Evolutionary conservation across 495 filamentous ascomycete species (phyloP).

Genomic region (Rhizodiscina lignyota): DNA sequence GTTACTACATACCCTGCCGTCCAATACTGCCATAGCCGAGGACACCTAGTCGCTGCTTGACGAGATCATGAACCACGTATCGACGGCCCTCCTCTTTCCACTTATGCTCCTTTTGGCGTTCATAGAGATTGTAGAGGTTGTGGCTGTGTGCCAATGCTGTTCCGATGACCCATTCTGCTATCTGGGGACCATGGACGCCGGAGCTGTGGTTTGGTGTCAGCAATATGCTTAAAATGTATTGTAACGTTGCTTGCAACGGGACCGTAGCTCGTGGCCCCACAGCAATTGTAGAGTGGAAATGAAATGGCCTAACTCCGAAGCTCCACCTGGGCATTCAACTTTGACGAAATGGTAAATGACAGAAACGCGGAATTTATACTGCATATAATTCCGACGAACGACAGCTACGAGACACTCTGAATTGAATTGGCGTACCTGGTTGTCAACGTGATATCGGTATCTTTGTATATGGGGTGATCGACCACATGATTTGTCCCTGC

Average conservation of each 20-base stretch:
- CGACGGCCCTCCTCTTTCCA: slow-evolving; percentile 31
- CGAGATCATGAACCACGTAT: slow-evolving; percentile 27
- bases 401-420: too few relatives aligned
- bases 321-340: too few relatives aligned
- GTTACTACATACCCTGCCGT: slow-evolving; percentile 34
- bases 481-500: slow-evolving; percentile 59
- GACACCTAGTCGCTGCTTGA: slow-evolving; percentile 47
- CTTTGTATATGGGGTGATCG: slow-evolving; percentile 43
- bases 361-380: too few relatives aligned
- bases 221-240: too few relatives aligned
- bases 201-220: too few relatives aligned
- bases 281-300: too few relatives aligned
- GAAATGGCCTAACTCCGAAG: too few relatives aligned
- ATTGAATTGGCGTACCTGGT: too few relatives aligned
- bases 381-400: too few relatives aligned
- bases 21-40: slow-evolving; percentile 79
- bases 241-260: too few relatives aligned
- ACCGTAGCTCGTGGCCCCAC: too few relatives aligned
- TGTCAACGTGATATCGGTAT: slow-evolving; percentile 46
- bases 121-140: slow-evolving; percentile 30
- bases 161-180: slow-evolving; percentile 63
- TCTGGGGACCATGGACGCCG: slow-evolving; percentile 71
- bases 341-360: too few relatives aligned
- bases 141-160: slow-evolving; percentile 39
- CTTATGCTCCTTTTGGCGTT: slow-evolving; percentile 31